Conservation (phyloP, 495 filamentous ascomycete species). For the Tuber microsphaerosporum region DNA sequence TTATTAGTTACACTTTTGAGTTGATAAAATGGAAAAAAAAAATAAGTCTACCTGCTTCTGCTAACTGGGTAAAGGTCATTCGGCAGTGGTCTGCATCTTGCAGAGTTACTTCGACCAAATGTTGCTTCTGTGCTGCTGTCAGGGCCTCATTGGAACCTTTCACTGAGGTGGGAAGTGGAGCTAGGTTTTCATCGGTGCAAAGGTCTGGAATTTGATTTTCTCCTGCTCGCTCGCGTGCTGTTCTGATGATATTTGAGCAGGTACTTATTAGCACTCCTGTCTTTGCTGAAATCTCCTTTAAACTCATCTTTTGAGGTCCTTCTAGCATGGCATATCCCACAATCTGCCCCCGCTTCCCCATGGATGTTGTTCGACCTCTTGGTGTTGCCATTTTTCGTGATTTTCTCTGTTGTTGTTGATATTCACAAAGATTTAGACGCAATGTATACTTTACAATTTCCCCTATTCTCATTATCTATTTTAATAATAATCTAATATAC, state of each 20-base stretch:
- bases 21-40: background rate
- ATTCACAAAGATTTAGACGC: too few relatives aligned
- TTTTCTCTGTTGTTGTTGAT: too few relatives aligned
- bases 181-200: constrained; percentile 18
- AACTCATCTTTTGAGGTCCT: constrained; percentile 20
- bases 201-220: constrained; percentile 15
- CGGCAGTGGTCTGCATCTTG: constrained; percentile 20
- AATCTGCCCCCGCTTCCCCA: constrained; percentile 11
- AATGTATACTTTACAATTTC: too few relatives aligned
- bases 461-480: too few relatives aligned
- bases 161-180: constrained; percentile 13
- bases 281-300: constrained; percentile 17
- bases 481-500: too few relatives aligned
- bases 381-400: too few relatives aligned
- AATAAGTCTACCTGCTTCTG: constrained; percentile 24
- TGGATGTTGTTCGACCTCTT: background rate
- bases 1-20: background rate
- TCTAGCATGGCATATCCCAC: constrained; percentile 22
- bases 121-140: background rate
- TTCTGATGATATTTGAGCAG: constrained; percentile 18
- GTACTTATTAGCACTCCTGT: background rate
- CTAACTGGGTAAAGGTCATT: constrained; percentile 18
- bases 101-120: constrained; percentile 18
- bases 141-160: constrained; percentile 1
- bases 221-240: constrained; percentile 15